A percentile compares a stretch with the other conserved stretches of the same genome.
Evolutionary conservation across 805 yeast species (phyloP).

Genomic region (Lipomyces orientalis): DNA sequence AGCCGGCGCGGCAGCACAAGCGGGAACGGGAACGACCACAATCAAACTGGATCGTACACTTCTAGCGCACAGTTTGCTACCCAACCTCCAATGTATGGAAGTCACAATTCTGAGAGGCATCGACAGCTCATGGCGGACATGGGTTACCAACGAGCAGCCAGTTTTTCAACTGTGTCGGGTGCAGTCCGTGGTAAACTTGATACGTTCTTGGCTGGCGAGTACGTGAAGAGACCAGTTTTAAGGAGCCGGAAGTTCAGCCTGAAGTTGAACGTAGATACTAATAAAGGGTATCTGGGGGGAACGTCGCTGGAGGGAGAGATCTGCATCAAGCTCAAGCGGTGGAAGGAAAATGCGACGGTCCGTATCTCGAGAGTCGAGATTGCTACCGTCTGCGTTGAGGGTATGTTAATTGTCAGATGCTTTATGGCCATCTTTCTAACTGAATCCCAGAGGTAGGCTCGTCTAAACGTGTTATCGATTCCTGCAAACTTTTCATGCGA

Average conservation of each 20-base stretch:
- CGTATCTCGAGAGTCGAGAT: constrained; percentile 4
- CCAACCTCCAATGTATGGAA: constrained; percentile 2
- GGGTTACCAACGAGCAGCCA: constrained; percentile 2
- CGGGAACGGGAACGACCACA: background rate
- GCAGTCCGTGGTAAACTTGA: background rate
- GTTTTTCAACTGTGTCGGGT: background rate
- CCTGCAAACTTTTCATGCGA: background rate
- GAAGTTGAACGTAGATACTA: constrained; percentile 13
- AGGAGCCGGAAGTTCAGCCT: background rate
- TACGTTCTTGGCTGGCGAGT: constrained; percentile 13
- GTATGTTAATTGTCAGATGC: background rate
- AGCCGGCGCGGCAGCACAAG: background rate
- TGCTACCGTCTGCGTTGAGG: constrained; percentile 5
- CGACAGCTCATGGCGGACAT: background rate
- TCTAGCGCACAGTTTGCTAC: background rate
- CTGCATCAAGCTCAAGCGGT: constrained; percentile 8
- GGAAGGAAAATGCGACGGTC: background rate
- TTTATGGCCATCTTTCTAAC: background rate
- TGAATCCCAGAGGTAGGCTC: constrained; percentile 9
- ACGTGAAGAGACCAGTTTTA: constrained; percentile 3
- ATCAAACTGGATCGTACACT: background rate
- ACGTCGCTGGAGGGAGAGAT: constrained; percentile 4
- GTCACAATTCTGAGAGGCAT: background rate
- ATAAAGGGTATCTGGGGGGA: constrained; percentile 14
- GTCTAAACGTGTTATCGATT: constrained; percentile 10